phyloP scores from a whole-genome alignment of 306 rosid genomes.

The Sphenostylis stenocarpa region DNA sequence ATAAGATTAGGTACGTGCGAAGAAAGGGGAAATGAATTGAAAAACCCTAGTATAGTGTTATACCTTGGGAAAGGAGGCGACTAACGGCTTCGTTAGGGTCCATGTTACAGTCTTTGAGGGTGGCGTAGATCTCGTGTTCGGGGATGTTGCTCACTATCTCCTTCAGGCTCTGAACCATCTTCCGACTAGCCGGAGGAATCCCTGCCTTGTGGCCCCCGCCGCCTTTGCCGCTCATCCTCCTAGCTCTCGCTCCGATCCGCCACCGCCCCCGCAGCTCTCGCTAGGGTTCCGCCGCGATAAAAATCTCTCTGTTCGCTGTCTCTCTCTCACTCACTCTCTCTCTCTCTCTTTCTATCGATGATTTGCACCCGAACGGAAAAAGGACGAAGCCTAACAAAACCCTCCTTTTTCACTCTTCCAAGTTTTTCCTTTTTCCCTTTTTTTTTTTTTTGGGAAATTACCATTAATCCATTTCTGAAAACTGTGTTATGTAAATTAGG shows the following conservation, averaged over 20 bases:
- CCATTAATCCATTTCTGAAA: background rate
- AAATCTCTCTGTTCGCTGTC: slow-evolving; percentile 9
- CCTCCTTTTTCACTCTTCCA: slow-evolving; percentile 26
- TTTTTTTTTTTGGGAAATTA: background rate
- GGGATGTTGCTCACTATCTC: slow-evolving; percentile 85
- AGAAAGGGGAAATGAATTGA: background rate
- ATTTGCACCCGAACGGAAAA: slow-evolving; percentile 41
- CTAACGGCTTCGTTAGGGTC: slow-evolving; percentile 99
- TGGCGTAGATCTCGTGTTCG: slow-evolving; percentile 93
- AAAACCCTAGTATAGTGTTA: slow-evolving; percentile 28
- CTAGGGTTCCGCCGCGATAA: slow-evolving; percentile 61
- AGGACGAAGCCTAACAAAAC: background rate
- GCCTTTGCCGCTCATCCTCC: slow-evolving; percentile 67
- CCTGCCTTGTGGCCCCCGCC: slow-evolving; percentile 56
- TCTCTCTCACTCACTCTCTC: background rate
- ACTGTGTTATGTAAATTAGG: background rate
- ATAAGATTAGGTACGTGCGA: background rate
- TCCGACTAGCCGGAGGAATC: slow-evolving; percentile 79
- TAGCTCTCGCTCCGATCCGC: slow-evolving; percentile 27
- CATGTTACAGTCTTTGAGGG: slow-evolving; percentile 96
- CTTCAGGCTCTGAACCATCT: slow-evolving; percentile 90
- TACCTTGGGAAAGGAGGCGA: slow-evolving; percentile 98
- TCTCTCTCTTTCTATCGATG: slow-evolving; percentile 19
- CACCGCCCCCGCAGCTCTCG: slow-evolving; percentile 3
- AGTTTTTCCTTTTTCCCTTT: background rate